phyloP scores from a whole-genome alignment of 306 rosid species.

The Corylus americana region DNA sequence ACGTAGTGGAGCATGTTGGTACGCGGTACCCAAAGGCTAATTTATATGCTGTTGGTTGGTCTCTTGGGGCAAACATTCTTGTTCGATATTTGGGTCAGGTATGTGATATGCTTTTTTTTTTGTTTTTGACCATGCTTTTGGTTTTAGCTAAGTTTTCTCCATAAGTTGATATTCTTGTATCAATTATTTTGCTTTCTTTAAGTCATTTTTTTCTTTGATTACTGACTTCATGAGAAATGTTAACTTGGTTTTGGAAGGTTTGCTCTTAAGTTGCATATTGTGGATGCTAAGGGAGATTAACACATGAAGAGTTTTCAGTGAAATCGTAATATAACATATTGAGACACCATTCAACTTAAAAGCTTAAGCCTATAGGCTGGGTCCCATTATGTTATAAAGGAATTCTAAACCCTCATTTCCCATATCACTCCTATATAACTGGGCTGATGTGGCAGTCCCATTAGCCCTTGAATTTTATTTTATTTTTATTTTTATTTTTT shows the following conservation, averaged over 20 bases:
- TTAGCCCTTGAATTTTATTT: too few species aligned
- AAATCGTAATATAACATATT: too few species aligned
- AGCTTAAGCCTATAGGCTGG: too few species aligned
- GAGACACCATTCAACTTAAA: too few species aligned
- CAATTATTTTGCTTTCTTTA: background rate
- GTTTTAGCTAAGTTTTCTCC: background rate
- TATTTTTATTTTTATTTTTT: too few species aligned
- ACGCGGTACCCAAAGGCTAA: slow-evolving; percentile 68
- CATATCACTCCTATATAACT: too few species aligned
- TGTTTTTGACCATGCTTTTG: background rate
- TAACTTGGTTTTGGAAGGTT: background rate
- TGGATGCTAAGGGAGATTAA: too few species aligned
- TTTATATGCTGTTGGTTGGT: slow-evolving; percentile 90
- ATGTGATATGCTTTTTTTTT: slow-evolving; percentile 2
- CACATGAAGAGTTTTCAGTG: too few species aligned
- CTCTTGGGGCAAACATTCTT: slow-evolving; percentile 95
- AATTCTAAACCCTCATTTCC: too few species aligned
- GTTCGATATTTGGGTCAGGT: slow-evolving; percentile 92
- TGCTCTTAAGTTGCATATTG: background rate
- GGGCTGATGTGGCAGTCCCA: too few species aligned
- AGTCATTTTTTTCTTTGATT: background rate
- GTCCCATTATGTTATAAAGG: too few species aligned
- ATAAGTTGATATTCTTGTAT: background rate
- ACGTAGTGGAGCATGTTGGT: slow-evolving; percentile 78
- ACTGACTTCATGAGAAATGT: background rate